A percentile compares a stretch with the other conserved stretches of the same genome.
These are phyloP conservation scores for Exophiala alcalophila DNA, from an alignment of 2,329 filamentous ascomycete genomes.

Conservation along the genomic window DNA sequence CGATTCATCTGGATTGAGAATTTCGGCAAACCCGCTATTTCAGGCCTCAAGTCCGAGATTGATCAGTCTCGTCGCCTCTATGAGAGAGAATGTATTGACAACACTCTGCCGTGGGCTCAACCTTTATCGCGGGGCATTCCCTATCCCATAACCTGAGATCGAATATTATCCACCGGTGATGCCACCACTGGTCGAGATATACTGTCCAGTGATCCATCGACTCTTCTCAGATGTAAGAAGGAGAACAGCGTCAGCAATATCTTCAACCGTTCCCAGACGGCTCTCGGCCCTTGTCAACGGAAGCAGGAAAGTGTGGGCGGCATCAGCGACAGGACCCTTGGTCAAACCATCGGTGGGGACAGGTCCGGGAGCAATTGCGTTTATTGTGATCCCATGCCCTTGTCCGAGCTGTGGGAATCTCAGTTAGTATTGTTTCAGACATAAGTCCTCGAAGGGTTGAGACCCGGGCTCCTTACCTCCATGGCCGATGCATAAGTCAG, in stretches of 20 bases:
- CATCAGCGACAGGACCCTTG: slow-evolving; percentile 46
- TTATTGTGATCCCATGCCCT: slow-evolving; percentile 50
- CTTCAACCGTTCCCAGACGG: slow-evolving; percentile 48
- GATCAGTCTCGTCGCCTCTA: not conserved
- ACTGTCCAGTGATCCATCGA: slow-evolving; percentile 49
- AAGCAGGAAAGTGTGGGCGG: slow-evolving; percentile 47
- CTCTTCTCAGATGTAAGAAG: slow-evolving; percentile 42
- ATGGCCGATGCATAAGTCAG: slow-evolving; percentile 56
- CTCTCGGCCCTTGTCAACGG: slow-evolving; percentile 45
- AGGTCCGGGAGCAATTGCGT: slow-evolving; percentile 53
- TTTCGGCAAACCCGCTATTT: slow-evolving; percentile 1
- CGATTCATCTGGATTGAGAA: slow-evolving; percentile 7
- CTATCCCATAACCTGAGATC: no score
- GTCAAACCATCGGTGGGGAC: slow-evolving; percentile 56
- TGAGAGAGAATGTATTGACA: not conserved
- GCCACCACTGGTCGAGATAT: slow-evolving; percentile 47
- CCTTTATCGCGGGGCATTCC: no score
- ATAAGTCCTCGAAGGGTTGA: not conserved
- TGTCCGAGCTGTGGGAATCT: slow-evolving; percentile 33
- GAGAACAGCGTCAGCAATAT: slow-evolving; percentile 48
- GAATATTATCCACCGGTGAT: slow-evolving; percentile 18
- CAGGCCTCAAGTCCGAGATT: slow-evolving; percentile 1
- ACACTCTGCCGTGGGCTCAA: no score
- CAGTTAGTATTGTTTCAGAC: slow-evolving; percentile 39
- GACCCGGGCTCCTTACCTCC: slow-evolving; percentile 41